phyloP scores from a whole-genome alignment of 176 grass and related monocot genomes.

The Echinochloa phyllopogon region DNA sequence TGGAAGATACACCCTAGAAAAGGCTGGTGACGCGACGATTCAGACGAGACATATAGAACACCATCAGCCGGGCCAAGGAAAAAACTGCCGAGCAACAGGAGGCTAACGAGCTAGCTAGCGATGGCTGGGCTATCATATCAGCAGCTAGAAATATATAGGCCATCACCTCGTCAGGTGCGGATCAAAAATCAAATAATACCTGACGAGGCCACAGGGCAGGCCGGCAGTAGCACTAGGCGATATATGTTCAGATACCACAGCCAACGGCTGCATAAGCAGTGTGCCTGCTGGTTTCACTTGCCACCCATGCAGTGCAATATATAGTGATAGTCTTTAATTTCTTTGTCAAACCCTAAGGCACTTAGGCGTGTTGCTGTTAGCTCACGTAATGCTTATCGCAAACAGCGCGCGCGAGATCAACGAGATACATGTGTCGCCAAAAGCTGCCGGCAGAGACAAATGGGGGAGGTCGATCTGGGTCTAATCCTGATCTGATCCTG shows the following conservation, averaged over 20 bases:
- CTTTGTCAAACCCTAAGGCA: slow-evolving; percentile 28
- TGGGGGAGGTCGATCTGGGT: neutral
- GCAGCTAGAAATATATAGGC: neutral
- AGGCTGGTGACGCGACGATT: neutral
- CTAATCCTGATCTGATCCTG: slow-evolving; percentile 2
- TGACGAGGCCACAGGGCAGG: slow-evolving; percentile 11
- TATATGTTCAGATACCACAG: slow-evolving; percentile 33
- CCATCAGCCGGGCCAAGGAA: slow-evolving; percentile 1
- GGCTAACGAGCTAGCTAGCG: neutral
- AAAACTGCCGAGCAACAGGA: slow-evolving; percentile 5
- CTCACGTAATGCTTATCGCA: slow-evolving; percentile 18
- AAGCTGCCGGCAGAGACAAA: slow-evolving; percentile 41
- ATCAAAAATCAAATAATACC: neutral
- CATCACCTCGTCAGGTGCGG: neutral
- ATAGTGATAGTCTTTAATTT: neutral
- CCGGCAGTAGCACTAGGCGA: neutral
- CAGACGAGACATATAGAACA: neutral
- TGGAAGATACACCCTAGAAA: neutral
- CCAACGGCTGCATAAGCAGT: neutral
- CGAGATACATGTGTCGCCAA: slow-evolving; percentile 41
- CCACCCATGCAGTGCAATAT: neutral
- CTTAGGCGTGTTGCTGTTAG: neutral
- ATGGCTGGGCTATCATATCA: neutral
- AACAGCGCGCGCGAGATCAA: slow-evolving; percentile 6
- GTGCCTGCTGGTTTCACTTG: neutral